phyloP scores from a whole-genome alignment of 1,139 yeast genomes.

The Debaryomycetaceae sp. region DNA sequence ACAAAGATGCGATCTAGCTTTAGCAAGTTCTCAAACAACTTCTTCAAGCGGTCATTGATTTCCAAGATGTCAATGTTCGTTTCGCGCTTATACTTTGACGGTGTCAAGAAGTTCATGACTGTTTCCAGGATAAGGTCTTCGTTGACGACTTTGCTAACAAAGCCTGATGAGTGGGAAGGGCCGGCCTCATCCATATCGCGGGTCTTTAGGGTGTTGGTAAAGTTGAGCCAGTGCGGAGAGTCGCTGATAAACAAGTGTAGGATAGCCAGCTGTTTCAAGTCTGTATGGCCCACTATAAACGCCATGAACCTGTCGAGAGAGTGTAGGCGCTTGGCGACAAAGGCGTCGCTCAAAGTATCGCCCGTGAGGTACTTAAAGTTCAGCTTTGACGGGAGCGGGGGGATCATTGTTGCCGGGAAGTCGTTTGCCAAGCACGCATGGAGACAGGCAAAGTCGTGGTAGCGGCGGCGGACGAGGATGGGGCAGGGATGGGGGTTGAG shows the following conservation, averaged over 20 bases:
- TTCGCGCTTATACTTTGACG: conserved; percentile 56
- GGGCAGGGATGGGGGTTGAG: conserved; percentile 18
- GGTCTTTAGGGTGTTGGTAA: conserved; percentile 51
- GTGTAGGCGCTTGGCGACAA: conserved; percentile 75
- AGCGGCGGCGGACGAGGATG: conserved; percentile 61
- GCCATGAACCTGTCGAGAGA: conserved; percentile 69
- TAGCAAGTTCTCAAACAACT: conserved; percentile 69
- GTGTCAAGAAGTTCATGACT: conserved; percentile 83
- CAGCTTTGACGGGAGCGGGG: conserved; percentile 91
- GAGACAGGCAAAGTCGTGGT: conserved; percentile 71
- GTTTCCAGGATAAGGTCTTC: conserved; percentile 72
- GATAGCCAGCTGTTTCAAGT: conserved; percentile 57
- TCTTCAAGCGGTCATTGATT: conserved; percentile 71
- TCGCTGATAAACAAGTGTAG: conserved; percentile 67
- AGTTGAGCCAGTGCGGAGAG: conserved; percentile 75
- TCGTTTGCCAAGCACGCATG: conserved; percentile 67
- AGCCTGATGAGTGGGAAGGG: conserved; percentile 5
- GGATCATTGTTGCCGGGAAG: conserved; percentile 76
- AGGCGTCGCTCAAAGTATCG: conserved; percentile 75
- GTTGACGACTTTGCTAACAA: conserved; percentile 35
- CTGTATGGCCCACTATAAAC: conserved; percentile 66
- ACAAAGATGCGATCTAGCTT: conserved; percentile 72
- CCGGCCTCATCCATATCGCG: conserved; percentile 14
- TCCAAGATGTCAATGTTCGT: conserved; percentile 72
- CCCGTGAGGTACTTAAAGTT: conserved; percentile 88